phyloP scores from a whole-genome alignment of 2,329 filamentous ascomycete genomes.

The Exophiala phaeomuriformis region DNA sequence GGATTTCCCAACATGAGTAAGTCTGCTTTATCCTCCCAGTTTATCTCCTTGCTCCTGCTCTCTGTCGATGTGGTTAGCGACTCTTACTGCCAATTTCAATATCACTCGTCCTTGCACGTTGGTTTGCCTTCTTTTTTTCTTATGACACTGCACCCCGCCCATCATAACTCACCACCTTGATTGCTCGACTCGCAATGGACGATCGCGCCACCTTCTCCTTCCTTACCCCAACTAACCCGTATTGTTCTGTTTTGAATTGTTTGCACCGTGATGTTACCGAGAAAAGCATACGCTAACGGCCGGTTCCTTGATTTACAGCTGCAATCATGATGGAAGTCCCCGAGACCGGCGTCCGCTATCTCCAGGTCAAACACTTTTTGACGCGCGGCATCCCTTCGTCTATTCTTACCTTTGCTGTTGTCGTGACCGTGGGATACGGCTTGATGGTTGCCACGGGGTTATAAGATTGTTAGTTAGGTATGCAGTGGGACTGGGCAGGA shows the following conservation, averaged over 20 bases:
- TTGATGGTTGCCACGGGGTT: slow-evolving; percentile 72
- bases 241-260: not conserved
- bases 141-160: not conserved
- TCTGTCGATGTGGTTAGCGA: not conserved
- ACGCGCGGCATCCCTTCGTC: slow-evolving; percentile 85
- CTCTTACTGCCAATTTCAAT: too few relatives aligned
- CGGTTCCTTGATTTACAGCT: slow-evolving; percentile 46
- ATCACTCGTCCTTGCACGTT: too few relatives aligned
- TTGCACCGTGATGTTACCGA: not conserved
- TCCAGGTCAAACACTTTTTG: slow-evolving; percentile 89
- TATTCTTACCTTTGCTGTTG: slow-evolving; percentile 69
- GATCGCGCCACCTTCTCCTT: not conserved
- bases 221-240: not conserved
- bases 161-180: too few relatives aligned
- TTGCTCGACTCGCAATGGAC: too few relatives aligned
- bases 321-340: slow-evolving; percentile 99
- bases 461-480: slow-evolving; percentile 31
- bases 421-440: slow-evolving; percentile 83
- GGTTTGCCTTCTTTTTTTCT: not conserved
- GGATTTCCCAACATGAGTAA: slow-evolving; percentile 99
- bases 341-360: slow-evolving; percentile 79
- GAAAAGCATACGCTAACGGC: not conserved
- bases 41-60: not conserved
- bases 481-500: not conserved
- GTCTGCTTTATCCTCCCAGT: slow-evolving; percentile 36